Base-by-base conservation (phyloP, 2,329 filamentous ascomycete genomes). In the Colletotrichum musicola region DNA sequence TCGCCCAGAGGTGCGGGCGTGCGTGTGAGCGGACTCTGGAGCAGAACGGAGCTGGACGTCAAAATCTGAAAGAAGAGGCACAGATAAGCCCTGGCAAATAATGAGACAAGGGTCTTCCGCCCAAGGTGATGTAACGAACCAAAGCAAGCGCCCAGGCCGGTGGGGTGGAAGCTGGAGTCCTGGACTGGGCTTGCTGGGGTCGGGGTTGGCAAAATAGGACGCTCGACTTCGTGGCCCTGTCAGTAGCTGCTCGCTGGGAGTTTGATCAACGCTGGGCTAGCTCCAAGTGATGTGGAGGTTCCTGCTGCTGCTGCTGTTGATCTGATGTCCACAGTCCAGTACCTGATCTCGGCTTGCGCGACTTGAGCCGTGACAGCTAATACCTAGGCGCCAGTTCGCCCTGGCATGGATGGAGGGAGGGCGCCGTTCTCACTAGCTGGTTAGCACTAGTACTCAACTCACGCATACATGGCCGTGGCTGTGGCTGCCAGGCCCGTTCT, bases 71-170 rank as follows among this genome's bases (percentile, higher is more conserved):
- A 55, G 62, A 65, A 38, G 42, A 68, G 56, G 62, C 61, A 64
- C 55, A 62, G 51, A 62, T 68, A 47, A 67, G 62, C 63, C 51
- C 67, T 54, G 51, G 57, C 30, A 57, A 61, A 55, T 25, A 55
- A 50, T 62, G 50, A 69, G 67, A 69, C 67, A 62, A 68, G 67
- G 67, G 50, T 68, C 51, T 53, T 69, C 51, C 12, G 46, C 47
- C 46, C 51, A 62, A 62, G 42, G 57, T 68, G 56, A 69, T 69
- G 67, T 54, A 62, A 68, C 63, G 47, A 62, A 51, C 57, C 56
- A 69, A 58, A 69, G 67, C 67, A 57, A 68, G 67, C 63, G 44
- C 51, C 66, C 25, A 56, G 42, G 44, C 50, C 40, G 57, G 42
- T 67, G 57, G 67, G 59, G 55, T 64, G 27, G 55, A 60, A 51